phyloP scores from a whole-genome alignment of 257 asterid genomes.

The Solanum commersonii region DNA sequence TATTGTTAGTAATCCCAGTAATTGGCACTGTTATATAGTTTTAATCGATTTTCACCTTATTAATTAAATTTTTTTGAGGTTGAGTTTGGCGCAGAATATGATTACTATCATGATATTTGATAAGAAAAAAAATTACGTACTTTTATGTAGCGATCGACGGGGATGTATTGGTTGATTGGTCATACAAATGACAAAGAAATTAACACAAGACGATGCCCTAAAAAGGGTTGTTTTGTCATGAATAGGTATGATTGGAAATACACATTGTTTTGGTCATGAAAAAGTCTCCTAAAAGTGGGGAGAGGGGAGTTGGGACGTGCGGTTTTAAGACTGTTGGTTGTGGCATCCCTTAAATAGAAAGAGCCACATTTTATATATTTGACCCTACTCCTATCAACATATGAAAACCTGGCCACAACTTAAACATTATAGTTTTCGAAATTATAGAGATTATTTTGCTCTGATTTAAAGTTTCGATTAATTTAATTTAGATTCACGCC shows the following conservation, averaged over 20 bases:
- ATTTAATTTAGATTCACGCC: neutral
- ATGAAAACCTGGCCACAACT: neutral
- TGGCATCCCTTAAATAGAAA: neutral
- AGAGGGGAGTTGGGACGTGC: neutral
- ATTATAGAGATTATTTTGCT: neutral
- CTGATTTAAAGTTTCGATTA: rapidly evolving
- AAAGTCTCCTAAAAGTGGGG: neutral
- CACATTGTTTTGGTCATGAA: neutral
- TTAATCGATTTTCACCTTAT: neutral
- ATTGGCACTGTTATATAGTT: neutral
- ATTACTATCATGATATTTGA: neutral
- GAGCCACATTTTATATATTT: neutral
- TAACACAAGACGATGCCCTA: neutral
- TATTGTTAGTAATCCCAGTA: neutral
- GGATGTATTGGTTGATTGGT: neutral
- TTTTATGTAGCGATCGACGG: too few relatives aligned
- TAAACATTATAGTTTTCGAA: neutral
- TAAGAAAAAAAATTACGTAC: too few relatives aligned
- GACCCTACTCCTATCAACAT: neutral
- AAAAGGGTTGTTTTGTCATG: neutral
- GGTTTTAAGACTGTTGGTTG: neutral
- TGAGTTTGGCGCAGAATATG: rapidly evolving
- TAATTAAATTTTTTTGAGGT: neutral
- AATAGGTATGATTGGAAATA: neutral
- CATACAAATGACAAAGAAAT: neutral